phyloP scores from a whole-genome alignment of 2,329 filamentous ascomycete genomes.

The Neonectria magnoliae region DNA sequence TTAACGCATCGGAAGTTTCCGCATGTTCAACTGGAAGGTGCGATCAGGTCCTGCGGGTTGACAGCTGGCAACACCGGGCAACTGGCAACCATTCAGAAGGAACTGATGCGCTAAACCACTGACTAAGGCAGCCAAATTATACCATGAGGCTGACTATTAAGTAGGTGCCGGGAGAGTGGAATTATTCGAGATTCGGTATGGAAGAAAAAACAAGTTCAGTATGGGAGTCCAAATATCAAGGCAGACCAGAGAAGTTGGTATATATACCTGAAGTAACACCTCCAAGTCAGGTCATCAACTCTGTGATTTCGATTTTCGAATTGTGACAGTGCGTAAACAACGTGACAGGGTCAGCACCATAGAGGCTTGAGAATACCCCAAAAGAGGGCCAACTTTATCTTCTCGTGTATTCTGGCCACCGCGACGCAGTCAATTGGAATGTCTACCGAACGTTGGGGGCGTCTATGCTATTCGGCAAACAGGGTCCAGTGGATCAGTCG shows the following conservation, averaged over 20 bases:
- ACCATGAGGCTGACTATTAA: not conserved
- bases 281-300: not conserved
- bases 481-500: not conserved
- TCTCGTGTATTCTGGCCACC: constrained; percentile 76
- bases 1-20: not conserved
- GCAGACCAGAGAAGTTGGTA: not conserved
- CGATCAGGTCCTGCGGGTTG: not conserved
- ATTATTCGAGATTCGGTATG: not conserved
- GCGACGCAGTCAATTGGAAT: constrained; percentile 61
- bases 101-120: not conserved
- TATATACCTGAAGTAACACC: not conserved
- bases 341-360: constrained; percentile 42
- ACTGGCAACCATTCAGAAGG: not conserved
- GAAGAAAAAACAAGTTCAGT: not conserved
- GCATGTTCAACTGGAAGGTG: not conserved
- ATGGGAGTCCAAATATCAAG: not conserved
- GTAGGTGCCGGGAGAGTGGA: not conserved
- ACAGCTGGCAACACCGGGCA: constrained; percentile 7
- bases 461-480: not conserved
- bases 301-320: not conserved
- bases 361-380: constrained; percentile 37
- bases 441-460: not conserved
- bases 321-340: constrained; percentile 33
- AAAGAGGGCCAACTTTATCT: constrained; percentile 41
- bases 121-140: not conserved